Evolutionary conservation across 495 filamentous ascomycete species (phyloP), one percentile per base, ranked within the genome.

Genomic region (Articulospora tetracladia): DNA sequence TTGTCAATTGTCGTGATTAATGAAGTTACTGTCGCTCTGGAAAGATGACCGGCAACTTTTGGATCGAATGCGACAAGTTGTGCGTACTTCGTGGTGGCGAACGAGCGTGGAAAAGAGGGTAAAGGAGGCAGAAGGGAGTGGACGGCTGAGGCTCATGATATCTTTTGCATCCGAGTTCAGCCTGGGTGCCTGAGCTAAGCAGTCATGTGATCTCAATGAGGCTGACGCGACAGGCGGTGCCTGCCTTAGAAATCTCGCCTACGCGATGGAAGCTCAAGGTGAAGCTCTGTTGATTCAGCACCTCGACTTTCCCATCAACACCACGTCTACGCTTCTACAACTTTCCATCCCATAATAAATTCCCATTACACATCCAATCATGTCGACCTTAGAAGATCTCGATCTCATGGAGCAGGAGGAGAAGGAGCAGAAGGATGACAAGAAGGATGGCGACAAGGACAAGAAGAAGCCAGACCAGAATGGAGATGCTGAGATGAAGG

Each of bases 401-500:
- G 75, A 80, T 64, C 77, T 76, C 68, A 86, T 90, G 69, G 90
- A 93, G 79, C 84, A 86, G 62, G 90, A 93, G 69, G 90, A 93
- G 79, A 84, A 86, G 62, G 90, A 93, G 68, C 72, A 74, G 55
- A 77, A 78, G 66, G 77, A 80, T 60, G 77, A 79, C 50, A 77
- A 83, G 71, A 89, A 90, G 79, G 86, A 91, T 70, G 84, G 89
- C 70, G 85, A 83, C 66, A 75, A 85, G 65, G 80, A 85, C 67
- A 86, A 87, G 69, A 75, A 84, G 61, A 79, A 87, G 73, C 74
- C 86, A 74, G 68, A 78, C 64, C 82, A 83, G 72, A 87, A 88
- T 72, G 85, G 78, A 51, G 93, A 97, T 76, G 88, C 88, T 47
- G 92, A 94, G 46, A 97, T 97, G 94, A 85, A 94, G 69, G 91